Conservation (phyloP, 768 basidiomycete species). For the Pisolithus sp. region DNA sequence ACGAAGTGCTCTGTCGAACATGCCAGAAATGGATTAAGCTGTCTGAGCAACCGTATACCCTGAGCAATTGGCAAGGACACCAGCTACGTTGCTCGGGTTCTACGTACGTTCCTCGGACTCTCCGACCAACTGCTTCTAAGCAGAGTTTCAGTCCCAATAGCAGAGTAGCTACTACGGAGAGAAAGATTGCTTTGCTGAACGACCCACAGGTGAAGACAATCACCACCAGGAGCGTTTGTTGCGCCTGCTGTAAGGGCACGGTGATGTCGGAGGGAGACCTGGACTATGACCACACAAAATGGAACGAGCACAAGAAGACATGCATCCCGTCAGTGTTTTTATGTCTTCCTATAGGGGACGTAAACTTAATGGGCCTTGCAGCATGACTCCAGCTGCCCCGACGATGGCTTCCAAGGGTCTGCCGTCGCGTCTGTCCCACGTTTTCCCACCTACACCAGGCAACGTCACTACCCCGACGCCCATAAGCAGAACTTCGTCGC, state of each 20-base stretch:
- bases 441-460: conserved; percentile 16
- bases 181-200: conserved; percentile 57
- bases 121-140: conserved; percentile 12
- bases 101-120: conserved; percentile 27
- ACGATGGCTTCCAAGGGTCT: conserved; percentile 17
- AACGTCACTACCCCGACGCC: conserved; percentile 12
- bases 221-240: conserved; percentile 40
- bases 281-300: conserved; percentile 56
- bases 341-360: neutral
- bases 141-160: conserved; percentile 41
- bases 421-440: conserved; percentile 9
- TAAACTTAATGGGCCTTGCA: conserved; percentile 8
- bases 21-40: conserved; percentile 63
- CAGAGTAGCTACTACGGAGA: conserved; percentile 55
- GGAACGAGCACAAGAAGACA: conserved; percentile 54
- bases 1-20: conserved; percentile 50
- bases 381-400: conserved; percentile 9
- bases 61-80: conserved; percentile 52
- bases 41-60: conserved; percentile 35
- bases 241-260: conserved; percentile 42
- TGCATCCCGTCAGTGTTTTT: conserved; percentile 36
- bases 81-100: conserved; percentile 39
- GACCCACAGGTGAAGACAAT: conserved; percentile 54
- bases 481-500: conserved; percentile 5
- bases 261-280: conserved; percentile 41